Evolutionary conservation across 73 alveolate genomes (phyloP).

Genomic region (Paramecium tetraurelia): DNA sequence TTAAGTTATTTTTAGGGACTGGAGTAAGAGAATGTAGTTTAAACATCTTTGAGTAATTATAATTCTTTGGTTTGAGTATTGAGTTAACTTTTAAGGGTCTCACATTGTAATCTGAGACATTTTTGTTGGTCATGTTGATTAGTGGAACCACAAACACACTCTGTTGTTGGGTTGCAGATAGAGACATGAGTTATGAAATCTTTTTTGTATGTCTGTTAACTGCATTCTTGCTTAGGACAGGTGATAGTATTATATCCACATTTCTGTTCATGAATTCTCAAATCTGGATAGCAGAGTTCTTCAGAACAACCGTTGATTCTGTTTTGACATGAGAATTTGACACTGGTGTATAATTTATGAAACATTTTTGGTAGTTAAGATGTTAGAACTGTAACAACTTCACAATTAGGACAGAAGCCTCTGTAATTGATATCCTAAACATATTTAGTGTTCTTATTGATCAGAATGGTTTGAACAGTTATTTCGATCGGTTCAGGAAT

Average conservation of each 20-base stretch:
- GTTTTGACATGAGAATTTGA: neutral
- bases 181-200: neutral
- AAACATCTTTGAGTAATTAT: neutral
- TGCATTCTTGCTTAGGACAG: conserved; percentile 39
- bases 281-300: conserved; percentile 46
- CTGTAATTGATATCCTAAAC: neutral
- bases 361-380: conserved; percentile 36
- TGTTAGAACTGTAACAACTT: neutral
- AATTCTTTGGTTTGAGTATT: neutral
- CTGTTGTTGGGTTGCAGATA: neutral
- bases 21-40: neutral
- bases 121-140: neutral
- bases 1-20: neutral
- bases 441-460: conserved; percentile 11
- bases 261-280: conserved; percentile 13
- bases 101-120: neutral
- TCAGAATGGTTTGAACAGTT: neutral
- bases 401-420: conserved; percentile 45
- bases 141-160: conserved; percentile 10
- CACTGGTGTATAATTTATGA: conserved; percentile 36
- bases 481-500: conserved; percentile 33
- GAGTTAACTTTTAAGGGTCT: conserved; percentile 27
- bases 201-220: neutral
- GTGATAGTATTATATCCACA: neutral
- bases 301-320: conserved; percentile 38